Conservation (phyloP, 2,329 filamentous ascomycete species). For the Purpureocillium lavendulum region DNA sequence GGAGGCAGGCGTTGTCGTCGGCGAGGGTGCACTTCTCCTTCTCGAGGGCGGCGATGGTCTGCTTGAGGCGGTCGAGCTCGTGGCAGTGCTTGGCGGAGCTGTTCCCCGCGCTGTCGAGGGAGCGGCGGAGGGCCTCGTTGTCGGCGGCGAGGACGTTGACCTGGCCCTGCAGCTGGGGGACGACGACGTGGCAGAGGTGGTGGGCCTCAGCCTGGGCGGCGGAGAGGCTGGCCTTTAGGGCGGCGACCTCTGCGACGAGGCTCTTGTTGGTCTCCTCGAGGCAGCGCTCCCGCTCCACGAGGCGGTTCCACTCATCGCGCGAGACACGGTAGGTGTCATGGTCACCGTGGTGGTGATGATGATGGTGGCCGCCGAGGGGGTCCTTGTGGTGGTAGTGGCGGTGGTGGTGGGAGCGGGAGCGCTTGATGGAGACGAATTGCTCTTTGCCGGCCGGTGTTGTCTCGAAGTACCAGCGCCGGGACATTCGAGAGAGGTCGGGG, state of each 20-base stretch:
- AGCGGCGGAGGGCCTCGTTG: slow-evolving; percentile 29
- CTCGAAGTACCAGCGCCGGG: slow-evolving; percentile 27
- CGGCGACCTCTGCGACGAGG: slow-evolving; percentile 21
- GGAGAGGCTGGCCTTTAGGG: slow-evolving; percentile 26
- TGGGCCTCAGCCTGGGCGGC: slow-evolving; percentile 25
- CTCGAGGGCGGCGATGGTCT: slow-evolving; percentile 22
- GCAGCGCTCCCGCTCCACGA: slow-evolving; percentile 26
- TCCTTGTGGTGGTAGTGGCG: slow-evolving; percentile 20
- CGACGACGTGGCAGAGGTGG: slow-evolving; percentile 20
- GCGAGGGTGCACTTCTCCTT: slow-evolving; percentile 24
- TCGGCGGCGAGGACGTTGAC: slow-evolving; percentile 26
- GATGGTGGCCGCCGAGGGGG: slow-evolving; percentile 18
- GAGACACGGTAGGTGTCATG: slow-evolving; percentile 26
- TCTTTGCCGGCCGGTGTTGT: slow-evolving; percentile 21
- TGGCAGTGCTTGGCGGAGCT: slow-evolving; percentile 18
- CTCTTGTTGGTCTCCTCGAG: slow-evolving; percentile 25
- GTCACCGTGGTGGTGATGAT: slow-evolving; percentile 20
- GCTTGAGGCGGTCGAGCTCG: slow-evolving; percentile 23
- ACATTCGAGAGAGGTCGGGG: slow-evolving; percentile 16
- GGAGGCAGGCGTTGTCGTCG: slow-evolving; percentile 26
- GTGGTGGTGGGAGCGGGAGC: slow-evolving; percentile 25
- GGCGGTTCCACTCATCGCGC: slow-evolving; percentile 26
- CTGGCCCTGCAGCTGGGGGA: slow-evolving; percentile 28
- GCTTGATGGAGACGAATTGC: slow-evolving; percentile 30
- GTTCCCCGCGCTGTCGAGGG: slow-evolving; percentile 23